A percentile compares a stretch with the other conserved stretches of the same genome.
These are phyloP conservation scores for Cryptosporidium ubiquitum DNA, from an alignment of 169 alveolate genomes.

Conservation along the genomic window DNA sequence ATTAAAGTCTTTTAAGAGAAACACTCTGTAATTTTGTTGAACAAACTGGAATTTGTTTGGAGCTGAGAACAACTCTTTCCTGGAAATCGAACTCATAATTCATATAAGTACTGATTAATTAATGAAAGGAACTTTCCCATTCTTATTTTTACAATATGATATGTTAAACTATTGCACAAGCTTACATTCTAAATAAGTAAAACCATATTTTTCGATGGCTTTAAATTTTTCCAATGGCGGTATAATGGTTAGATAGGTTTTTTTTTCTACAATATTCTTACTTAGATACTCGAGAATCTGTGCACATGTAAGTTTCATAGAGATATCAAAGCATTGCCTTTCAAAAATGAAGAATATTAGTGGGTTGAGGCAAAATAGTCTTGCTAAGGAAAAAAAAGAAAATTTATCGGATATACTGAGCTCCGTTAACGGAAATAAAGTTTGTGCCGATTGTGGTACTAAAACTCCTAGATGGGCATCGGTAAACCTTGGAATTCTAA, in stretches of 20 bases:
- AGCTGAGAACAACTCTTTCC: not conserved
- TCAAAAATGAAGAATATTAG: conserved; percentile 5
- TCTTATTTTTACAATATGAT: not conserved
- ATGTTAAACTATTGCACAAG: not conserved
- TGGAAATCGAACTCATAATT: not conserved
- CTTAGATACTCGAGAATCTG: conserved; percentile 4
- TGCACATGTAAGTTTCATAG: not conserved
- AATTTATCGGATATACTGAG: conserved; percentile 31
- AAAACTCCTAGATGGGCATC: conserved; percentile 97
- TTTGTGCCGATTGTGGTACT: conserved; percentile 96
- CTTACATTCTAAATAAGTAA: not conserved
- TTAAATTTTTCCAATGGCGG: not conserved
- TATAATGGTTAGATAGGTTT: not conserved
- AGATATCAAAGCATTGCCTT: not conserved
- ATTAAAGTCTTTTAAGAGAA: not conserved
- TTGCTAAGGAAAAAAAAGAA: conserved; percentile 1
- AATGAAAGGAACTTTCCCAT: not conserved
- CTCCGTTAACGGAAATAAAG: conserved; percentile 85
- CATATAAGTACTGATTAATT: not conserved
- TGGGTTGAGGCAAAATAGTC: conserved; percentile 11
- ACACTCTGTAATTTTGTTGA: conserved; percentile 49
- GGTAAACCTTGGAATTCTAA: conserved; percentile 91
- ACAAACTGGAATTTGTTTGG: conserved; percentile 13
- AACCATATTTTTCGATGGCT: not conserved
- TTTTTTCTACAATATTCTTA: not conserved